A percentile compares a stretch with the other conserved stretches of the same genome.
Conservation (phyloP, 2,329 filamentous ascomycete genomes). For the Capronia epimyces region DNA sequence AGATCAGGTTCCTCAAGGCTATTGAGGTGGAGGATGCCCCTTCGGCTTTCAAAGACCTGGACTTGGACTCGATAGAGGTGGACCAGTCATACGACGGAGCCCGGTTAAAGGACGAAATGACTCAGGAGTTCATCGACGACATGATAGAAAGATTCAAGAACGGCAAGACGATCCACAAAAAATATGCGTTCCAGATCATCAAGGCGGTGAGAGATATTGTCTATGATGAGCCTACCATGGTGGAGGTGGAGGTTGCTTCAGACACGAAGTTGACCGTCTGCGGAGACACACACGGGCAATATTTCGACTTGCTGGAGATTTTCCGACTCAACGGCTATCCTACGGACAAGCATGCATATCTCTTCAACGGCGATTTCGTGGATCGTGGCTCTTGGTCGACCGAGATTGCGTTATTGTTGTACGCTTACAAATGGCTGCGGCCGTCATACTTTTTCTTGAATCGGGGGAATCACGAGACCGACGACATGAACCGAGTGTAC, state of each 20-base stretch:
- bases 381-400: conserved; percentile 96
- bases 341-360: conserved; percentile 78
- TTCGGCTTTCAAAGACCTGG: conserved; percentile 83
- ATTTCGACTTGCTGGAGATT: conserved; percentile 93
- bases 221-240: conserved; percentile 92
- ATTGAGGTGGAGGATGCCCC: conserved; percentile 91
- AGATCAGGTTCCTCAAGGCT: conserved; percentile 85
- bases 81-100: conserved; percentile 83
- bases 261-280: conserved; percentile 84
- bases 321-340: conserved; percentile 87
- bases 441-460: conserved; percentile 90
- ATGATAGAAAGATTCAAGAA: conserved; percentile 95
- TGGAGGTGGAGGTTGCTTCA: conserved; percentile 76
- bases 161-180: conserved; percentile 89
- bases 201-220: conserved; percentile 83
- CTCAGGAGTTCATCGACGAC: conserved; percentile 91
- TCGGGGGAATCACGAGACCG: conserved; percentile 96
- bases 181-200: conserved; percentile 97
- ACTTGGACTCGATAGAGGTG: conserved; percentile 77
- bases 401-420: conserved; percentile 90
- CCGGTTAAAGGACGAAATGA: conserved; percentile 75
- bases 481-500: conserved; percentile 98
- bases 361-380: conserved; percentile 99
- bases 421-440: conserved; percentile 93
- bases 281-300: conserved; percentile 97